Evolutionary conservation across 2,329 filamentous ascomycete genomes (phyloP).

Genomic region (Aspergillus melleus): DNA sequence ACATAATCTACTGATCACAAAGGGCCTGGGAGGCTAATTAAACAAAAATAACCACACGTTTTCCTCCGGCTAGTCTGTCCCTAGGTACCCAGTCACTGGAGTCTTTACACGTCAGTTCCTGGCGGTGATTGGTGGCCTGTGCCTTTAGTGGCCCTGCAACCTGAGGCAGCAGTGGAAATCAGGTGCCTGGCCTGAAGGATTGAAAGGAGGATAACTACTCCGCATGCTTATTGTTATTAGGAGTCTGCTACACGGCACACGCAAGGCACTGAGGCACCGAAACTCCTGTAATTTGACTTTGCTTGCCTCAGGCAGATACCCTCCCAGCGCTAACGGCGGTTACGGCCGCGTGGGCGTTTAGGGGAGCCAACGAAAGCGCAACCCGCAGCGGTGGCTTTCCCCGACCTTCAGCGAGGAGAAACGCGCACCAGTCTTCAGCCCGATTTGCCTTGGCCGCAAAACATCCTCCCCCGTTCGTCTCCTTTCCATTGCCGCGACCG

Average conservation of each 20-base stretch:
- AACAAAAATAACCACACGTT: background rate
- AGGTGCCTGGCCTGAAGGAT: too few species aligned
- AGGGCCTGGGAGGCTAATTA: background rate
- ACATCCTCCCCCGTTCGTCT: constrained; percentile 9
- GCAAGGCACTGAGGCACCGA: too few species aligned
- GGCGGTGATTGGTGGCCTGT: background rate
- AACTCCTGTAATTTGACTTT: background rate
- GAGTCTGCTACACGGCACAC: too few species aligned
- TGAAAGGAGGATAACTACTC: too few species aligned
- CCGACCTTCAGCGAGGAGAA: constrained; percentile 18
- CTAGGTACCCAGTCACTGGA: background rate
- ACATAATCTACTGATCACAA: background rate
- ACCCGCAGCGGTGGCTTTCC: constrained; percentile 20
- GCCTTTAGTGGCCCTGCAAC: too few species aligned
- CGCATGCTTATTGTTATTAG: too few species aligned
- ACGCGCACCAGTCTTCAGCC: constrained; percentile 17
- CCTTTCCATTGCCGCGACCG: constrained; percentile 6
- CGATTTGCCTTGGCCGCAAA: constrained; percentile 6
- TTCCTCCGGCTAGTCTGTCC: background rate
- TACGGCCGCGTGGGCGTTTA: constrained; percentile 22
- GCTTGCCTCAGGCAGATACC: background rate
- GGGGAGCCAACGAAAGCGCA: constrained; percentile 19
- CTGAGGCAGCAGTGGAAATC: too few species aligned
- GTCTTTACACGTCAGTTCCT: background rate
- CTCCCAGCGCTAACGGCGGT: constrained; percentile 29